Conservation (phyloP, 345 rosid genomes). For the Murraya paniculata region DNA sequence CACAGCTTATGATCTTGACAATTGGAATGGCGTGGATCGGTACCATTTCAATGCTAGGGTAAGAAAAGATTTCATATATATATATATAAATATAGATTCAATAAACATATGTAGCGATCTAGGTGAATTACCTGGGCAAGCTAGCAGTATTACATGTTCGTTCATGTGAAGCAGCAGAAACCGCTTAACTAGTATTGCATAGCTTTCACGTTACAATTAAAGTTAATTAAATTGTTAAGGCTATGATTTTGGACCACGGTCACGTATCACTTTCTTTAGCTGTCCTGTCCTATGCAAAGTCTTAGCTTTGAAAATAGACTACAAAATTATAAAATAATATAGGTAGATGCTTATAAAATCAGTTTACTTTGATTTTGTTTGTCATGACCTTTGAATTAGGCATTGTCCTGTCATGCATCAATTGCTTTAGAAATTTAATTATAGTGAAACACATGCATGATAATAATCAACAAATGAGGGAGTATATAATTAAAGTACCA, state of each 20-base stretch:
- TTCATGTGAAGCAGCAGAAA: not conserved
- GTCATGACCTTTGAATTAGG: not conserved
- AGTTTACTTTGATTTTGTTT: not conserved
- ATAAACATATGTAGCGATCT: too few relatives aligned
- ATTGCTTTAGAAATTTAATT: too few relatives aligned
- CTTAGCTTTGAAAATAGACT: not conserved
- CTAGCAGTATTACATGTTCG: not conserved
- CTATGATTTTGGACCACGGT: not conserved
- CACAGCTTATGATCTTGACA: slow-evolving; percentile 95
- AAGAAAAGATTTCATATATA: slow-evolving; percentile 5
- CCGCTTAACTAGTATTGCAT: not conserved
- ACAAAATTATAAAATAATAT: not conserved
- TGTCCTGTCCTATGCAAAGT: not conserved
- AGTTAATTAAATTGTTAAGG: too few relatives aligned
- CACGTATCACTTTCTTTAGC: not conserved
- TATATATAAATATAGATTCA: too few relatives aligned
- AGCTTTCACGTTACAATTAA: not conserved
- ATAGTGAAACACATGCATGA: too few relatives aligned
- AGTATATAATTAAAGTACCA: too few relatives aligned
- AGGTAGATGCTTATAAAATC: not conserved
- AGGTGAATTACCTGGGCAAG: not conserved
- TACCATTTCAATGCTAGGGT: slow-evolving; percentile 87
- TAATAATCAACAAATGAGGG: not conserved
- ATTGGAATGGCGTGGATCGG: slow-evolving; percentile 90
- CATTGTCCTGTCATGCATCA: not conserved